Percentiles rank a stretch among this genome's conserved stretches.
Conservation (phyloP, 768 basidiomycete genomes). For the Lenzites betulinus region DNA sequence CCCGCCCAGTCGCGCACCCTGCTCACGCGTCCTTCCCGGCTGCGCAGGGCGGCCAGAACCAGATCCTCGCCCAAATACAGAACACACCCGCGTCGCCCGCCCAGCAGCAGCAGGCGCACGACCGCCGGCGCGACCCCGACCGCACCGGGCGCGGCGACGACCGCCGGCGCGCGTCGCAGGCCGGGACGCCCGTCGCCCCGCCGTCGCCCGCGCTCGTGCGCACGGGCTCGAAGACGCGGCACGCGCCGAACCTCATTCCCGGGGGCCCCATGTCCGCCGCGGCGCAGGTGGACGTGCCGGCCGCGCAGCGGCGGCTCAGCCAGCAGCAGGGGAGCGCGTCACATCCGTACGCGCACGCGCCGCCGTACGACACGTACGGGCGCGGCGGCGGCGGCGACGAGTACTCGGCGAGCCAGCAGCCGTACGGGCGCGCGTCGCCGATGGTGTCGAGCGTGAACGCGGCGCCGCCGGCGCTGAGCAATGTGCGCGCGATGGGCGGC, state of each 20-base stretch:
- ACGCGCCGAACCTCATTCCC: slow-evolving; percentile 62
- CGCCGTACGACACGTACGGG: slow-evolving; percentile 58
- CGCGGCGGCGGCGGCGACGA: slow-evolving; percentile 48
- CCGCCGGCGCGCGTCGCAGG: slow-evolving; percentile 63
- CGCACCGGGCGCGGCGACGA: slow-evolving; percentile 65
- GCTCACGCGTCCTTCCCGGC: slow-evolving; percentile 2
- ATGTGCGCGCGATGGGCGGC: slow-evolving; percentile 69
- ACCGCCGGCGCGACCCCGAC: slow-evolving; percentile 48
- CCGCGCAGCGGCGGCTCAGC: slow-evolving; percentile 51
- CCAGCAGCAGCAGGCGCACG: slow-evolving; percentile 32
- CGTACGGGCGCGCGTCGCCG: slow-evolving; percentile 78
- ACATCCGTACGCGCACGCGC: slow-evolving; percentile 75
- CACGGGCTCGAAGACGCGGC: slow-evolving; percentile 67
- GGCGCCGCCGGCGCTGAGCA: slow-evolving; percentile 71
- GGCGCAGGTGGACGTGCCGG: slow-evolving; percentile 74
- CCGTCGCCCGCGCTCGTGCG: slow-evolving; percentile 81
- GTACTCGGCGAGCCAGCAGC: slow-evolving; percentile 50
- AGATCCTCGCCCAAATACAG: slow-evolving; percentile 67
- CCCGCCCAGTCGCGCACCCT: background rate
- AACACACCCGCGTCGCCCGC: slow-evolving; percentile 46
- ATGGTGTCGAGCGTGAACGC: slow-evolving; percentile 75
- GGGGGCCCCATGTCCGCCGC: slow-evolving; percentile 69
- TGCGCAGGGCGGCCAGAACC: slow-evolving; percentile 54
- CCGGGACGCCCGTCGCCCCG: slow-evolving; percentile 56
- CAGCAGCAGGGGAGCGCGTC: slow-evolving; percentile 45